Conservation (phyloP, 768 basidiomycete genomes). For the Termitomyces sp. region DNA sequence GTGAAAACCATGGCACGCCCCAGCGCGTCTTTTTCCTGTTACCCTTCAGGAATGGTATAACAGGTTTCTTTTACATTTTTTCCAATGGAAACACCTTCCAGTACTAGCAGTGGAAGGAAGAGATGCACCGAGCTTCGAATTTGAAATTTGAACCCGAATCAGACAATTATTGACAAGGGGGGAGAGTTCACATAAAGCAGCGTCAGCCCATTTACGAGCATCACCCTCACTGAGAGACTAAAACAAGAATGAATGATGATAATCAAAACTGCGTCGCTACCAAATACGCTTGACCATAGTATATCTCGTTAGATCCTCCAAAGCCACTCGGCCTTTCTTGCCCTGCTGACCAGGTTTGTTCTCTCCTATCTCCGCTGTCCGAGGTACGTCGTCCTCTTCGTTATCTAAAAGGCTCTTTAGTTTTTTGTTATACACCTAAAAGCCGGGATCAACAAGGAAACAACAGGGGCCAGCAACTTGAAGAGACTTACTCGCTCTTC, state of each 20-base stretch:
- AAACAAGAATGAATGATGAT: neutral
- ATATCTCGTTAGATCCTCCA: constrained; percentile 90
- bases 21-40: too few species aligned
- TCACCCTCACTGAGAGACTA: neutral
- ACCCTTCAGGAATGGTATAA: too few species aligned
- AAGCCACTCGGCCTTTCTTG: constrained; percentile 57
- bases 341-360: constrained; percentile 30
- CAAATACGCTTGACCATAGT: constrained; percentile 96
- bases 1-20: too few species aligned
- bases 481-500: constrained; percentile 66
- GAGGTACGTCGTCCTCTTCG: constrained; percentile 59
- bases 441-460: neutral
- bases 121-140: too few species aligned
- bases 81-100: too few species aligned
- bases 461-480: neutral
- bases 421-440: constrained; percentile 75
- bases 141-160: too few species aligned
- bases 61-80: too few species aligned
- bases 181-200: neutral
- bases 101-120: too few species aligned
- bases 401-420: constrained; percentile 69
- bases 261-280: constrained; percentile 22
- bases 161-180: too few species aligned
- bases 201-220: neutral
- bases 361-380: constrained; percentile 72